Conservation (phyloP, 805 yeast genomes). For the Saccharomycopsis sp. region DNA sequence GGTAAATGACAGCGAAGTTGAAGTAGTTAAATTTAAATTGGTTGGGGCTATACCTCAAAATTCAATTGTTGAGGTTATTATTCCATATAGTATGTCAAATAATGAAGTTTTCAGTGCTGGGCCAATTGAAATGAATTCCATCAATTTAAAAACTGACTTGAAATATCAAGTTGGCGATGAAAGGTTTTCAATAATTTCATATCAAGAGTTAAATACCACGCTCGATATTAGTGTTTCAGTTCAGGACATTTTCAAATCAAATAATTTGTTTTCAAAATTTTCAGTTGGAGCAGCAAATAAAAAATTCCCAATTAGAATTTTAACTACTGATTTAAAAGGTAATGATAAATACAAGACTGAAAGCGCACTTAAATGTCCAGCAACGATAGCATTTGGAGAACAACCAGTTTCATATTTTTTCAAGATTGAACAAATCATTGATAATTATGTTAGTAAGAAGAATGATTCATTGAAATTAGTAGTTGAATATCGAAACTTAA, state of each 20-base stretch:
- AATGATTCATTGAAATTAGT: slow-evolving; percentile 36
- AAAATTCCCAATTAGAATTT: slow-evolving; percentile 47
- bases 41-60: slow-evolving; percentile 12
- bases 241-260: slow-evolving; percentile 63
- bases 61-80: slow-evolving; percentile 24
- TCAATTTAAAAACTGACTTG: slow-evolving; percentile 17
- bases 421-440: slow-evolving; percentile 33
- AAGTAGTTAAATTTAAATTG: slow-evolving; percentile 1
- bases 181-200: slow-evolving; percentile 12
- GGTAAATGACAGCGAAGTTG: background rate
- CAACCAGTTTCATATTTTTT: slow-evolving; percentile 63
- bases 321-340: slow-evolving; percentile 35
- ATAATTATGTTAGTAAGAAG: slow-evolving; percentile 21
- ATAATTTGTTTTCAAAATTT: slow-evolving; percentile 56
- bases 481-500: slow-evolving; percentile 40
- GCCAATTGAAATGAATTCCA: slow-evolving; percentile 13
- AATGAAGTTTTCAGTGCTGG: slow-evolving; percentile 2
- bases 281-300: slow-evolving; percentile 54
- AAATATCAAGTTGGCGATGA: slow-evolving; percentile 6
- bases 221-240: slow-evolving; percentile 67
- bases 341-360: slow-evolving; percentile 29
- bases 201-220: slow-evolving; percentile 39
- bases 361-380: slow-evolving; percentile 27
- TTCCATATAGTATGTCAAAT: slow-evolving; percentile 30
- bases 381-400: slow-evolving; percentile 54